Conservation (phyloP, 2,329 filamentous ascomycete genomes). For the Diaporthe batatas region DNA sequence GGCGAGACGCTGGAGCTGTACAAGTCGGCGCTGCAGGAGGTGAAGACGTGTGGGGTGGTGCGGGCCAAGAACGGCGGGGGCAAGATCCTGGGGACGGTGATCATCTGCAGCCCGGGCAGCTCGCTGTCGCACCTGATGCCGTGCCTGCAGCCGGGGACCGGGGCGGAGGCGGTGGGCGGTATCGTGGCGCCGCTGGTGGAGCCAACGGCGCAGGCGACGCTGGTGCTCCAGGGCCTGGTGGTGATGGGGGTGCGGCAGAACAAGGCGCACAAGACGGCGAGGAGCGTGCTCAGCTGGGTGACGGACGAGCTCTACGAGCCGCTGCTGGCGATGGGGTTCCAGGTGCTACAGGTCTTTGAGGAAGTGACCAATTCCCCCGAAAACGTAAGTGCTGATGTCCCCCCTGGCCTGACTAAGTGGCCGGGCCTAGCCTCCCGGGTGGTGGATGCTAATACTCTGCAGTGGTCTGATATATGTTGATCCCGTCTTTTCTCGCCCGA, state of each 20-base stretch:
- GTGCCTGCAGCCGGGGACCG: slow-evolving; percentile 65
- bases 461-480: slow-evolving; percentile 42
- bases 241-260: slow-evolving; percentile 86
- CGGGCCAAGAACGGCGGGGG: slow-evolving; percentile 80
- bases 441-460: background rate
- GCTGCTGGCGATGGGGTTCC: slow-evolving; percentile 84
- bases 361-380: slow-evolving; percentile 78
- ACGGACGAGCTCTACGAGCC: slow-evolving; percentile 79
- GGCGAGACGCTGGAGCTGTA: slow-evolving; percentile 86
- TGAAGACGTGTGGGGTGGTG: slow-evolving; percentile 82
- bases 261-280: slow-evolving; percentile 80
- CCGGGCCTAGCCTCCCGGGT: background rate
- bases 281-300: slow-evolving; percentile 85
- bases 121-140: slow-evolving; percentile 78
- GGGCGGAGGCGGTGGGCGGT: slow-evolving; percentile 71
- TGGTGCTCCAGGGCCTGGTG: slow-evolving; percentile 82
- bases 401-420: background rate
- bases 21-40: slow-evolving; percentile 78
- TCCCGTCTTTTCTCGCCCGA: background rate
- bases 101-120: slow-evolving; percentile 81
- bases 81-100: slow-evolving; percentile 80
- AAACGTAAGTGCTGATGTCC: slow-evolving; percentile 55
- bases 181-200: slow-evolving; percentile 86
- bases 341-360: slow-evolving; percentile 83
- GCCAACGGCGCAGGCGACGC: slow-evolving; percentile 74